Base-by-base conservation (phyloP, 495 filamentous ascomycete genomes). In the Ramalina intermedia region DNA sequence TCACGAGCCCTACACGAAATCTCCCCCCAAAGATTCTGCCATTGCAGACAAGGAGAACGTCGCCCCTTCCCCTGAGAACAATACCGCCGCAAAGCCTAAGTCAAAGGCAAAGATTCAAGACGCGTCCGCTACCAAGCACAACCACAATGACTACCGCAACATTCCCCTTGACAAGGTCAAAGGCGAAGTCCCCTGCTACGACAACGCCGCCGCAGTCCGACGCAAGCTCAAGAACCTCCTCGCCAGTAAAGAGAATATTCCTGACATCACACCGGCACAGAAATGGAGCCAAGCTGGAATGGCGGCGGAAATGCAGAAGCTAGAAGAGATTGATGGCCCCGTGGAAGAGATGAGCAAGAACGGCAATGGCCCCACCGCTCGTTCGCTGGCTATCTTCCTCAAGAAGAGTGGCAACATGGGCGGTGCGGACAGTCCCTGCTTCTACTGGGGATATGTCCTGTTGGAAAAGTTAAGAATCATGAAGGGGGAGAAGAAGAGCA, bases 151-250 rank as follows among this genome's bases (percentile, higher is more conserved):
- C 36, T 58, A 36, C 5, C 55, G 55, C 55, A 20, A 37, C 49
- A 52, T 58, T 45, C 17, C 13, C 1, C 52, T 55, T 44, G 45
- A 49, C 21, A 45, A 49, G 44, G 37, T 42, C n/a, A 40, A 49
- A 24, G 42, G 23, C 52, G 55, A 55, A 55, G 42, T 55, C 9
- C 52, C 52, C 18, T 55, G 52, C 55, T 58, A 55, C 41, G 52
- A 55, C 49, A 47, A 58, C 49, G 55, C 52, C 2, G 17, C 55
- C 9, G 44, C 43, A 17, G 52, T 57, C 26, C 55, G 52, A n/a
- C 55, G 52, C 41, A 54, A 57, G 52, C 52, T 55, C 24, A 47
- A 51, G 6, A 55, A 46, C 20, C 52, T 57, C 20, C 37, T 57
- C 1, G 16, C 41, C 23, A 39, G 45, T 16, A 57, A 57, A 39